Conservation (phyloP, 805 yeast species). For the Candida golubevii region DNA sequence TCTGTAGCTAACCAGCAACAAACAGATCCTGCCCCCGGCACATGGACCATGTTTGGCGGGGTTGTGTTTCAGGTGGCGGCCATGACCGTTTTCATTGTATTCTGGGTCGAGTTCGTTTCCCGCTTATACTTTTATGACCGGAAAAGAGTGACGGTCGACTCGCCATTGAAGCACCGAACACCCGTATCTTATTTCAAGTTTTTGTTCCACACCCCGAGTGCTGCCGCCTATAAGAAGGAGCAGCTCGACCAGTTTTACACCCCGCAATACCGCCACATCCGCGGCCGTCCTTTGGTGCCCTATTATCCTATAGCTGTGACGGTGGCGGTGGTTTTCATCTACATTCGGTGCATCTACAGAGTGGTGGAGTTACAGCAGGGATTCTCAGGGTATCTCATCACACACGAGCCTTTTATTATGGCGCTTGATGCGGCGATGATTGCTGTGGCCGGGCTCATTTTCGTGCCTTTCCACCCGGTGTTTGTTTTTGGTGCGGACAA, state of each 20-base stretch:
- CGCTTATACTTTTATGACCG: constrained; percentile 28
- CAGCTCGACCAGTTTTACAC: constrained; percentile 30
- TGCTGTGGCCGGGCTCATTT: constrained; percentile 31
- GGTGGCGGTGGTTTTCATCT: constrained; percentile 28
- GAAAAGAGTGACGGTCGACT: constrained; percentile 9
- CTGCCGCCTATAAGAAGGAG: constrained; percentile 19
- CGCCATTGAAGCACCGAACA: constrained; percentile 14
- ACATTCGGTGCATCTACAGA: constrained; percentile 35
- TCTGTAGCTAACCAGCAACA: constrained; percentile 25
- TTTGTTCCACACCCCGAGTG: constrained; percentile 23
- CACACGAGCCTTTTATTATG: constrained; percentile 35
- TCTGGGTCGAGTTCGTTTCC: constrained; percentile 34
- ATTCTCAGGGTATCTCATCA: constrained; percentile 32
- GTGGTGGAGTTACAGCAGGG: constrained; percentile 40
- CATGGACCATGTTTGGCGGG: constrained; percentile 36
- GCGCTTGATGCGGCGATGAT: constrained; percentile 38
- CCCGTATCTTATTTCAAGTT: constrained; percentile 19
- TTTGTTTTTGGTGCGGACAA: constrained; percentile 30
- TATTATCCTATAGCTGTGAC: constrained; percentile 35
- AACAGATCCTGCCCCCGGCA: constrained; percentile 29
- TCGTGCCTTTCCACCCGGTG: constrained; percentile 38
- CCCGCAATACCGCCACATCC: constrained; percentile 21
- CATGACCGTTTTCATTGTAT: constrained; percentile 32
- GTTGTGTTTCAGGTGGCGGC: constrained; percentile 34
- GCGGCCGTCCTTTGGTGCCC: constrained; percentile 24